Conservation (phyloP, 768 basidiomycete species). For the Tylopilus plumbeoviolaceoides region DNA sequence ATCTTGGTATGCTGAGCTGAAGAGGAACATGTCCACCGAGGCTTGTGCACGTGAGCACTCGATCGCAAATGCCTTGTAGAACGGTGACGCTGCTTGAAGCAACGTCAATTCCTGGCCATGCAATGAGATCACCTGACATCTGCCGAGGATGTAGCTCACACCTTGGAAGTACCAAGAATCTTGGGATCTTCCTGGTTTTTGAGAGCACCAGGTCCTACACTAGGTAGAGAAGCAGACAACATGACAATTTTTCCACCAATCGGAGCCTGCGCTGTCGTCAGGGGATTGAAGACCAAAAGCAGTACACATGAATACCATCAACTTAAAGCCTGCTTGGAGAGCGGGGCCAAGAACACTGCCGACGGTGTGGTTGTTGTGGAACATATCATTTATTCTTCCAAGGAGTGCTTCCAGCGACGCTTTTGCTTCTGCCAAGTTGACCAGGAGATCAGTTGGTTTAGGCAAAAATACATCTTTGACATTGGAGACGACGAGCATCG, state of each 20-base stretch:
- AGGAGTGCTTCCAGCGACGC: slow-evolving; percentile 78
- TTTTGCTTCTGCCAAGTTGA: slow-evolving; percentile 86
- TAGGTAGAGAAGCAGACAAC: slow-evolving; percentile 81
- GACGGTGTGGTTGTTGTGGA: slow-evolving; percentile 89
- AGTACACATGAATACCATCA: slow-evolving; percentile 57
- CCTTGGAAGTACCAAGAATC: slow-evolving; percentile 91
- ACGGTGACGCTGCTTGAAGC: slow-evolving; percentile 88
- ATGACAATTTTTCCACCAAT: slow-evolving; percentile 95
- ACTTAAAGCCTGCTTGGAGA: slow-evolving; percentile 91
- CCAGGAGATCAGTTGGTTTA: slow-evolving; percentile 92
- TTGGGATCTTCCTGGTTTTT: slow-evolving; percentile 98
- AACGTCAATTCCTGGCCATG: slow-evolving; percentile 74
- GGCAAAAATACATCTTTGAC: slow-evolving; percentile 97
- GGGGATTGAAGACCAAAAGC: neutral
- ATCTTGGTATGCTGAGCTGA: slow-evolving; percentile 90
- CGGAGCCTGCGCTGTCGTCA: slow-evolving; percentile 50
- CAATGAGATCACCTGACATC: slow-evolving; percentile 1
- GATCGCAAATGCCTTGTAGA: slow-evolving; percentile 99
- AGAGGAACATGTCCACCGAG: slow-evolving; percentile 99
- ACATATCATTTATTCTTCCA: slow-evolving; percentile 89
- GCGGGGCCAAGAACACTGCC: slow-evolving; percentile 97
- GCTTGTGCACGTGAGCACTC: slow-evolving; percentile 97
- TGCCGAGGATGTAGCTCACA: slow-evolving; percentile 21
- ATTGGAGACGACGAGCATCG: slow-evolving; percentile 97
- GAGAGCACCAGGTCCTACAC: slow-evolving; percentile 82